phyloP scores from a whole-genome alignment of 306 rosid genomes.

The Quercus alba region DNA sequence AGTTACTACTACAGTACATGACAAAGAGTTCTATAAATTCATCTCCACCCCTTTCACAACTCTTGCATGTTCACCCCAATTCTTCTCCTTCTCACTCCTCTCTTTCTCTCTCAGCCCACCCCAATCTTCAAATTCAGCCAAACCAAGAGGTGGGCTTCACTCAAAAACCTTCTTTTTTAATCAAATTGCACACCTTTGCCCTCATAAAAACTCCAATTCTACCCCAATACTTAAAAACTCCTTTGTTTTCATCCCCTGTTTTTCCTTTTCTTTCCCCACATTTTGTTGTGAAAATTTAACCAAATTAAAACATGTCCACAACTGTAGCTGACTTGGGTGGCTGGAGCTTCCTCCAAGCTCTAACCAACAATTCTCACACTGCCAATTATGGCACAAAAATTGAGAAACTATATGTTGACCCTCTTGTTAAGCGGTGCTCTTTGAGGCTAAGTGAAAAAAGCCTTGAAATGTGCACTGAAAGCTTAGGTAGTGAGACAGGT shows the following conservation, averaged over 20 bases:
- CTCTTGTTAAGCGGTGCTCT: conserved; percentile 37
- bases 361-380: conserved; percentile 14
- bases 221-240: conserved; percentile 2
- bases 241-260: conserved; percentile 32
- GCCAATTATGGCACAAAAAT: conserved; percentile 7
- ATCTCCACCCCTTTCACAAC: conserved; percentile 30
- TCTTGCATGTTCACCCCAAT: conserved; percentile 32
- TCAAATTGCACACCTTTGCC: neutral
- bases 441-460: conserved; percentile 50
- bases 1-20: neutral
- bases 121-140: conserved; percentile 11
- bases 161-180: conserved; percentile 22
- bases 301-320: conserved; percentile 35
- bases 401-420: conserved; percentile 52
- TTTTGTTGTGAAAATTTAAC: neutral
- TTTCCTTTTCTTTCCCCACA: conserved; percentile 4
- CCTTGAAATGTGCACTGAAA: conserved; percentile 83
- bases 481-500: conserved; percentile 73
- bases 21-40: conserved; percentile 47
- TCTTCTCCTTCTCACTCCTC: neutral
- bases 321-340: conserved; percentile 28
- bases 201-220: neutral
- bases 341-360: conserved; percentile 50
- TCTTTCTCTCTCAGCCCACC: conserved; percentile 10
- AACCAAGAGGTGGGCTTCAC: conserved; percentile 9